A percentile compares a stretch with the other conserved stretches of the same genome.
These are phyloP conservation scores for Penicillium argentinense DNA, from an alignment of 495 filamentous ascomycete species.

Conservation along the genomic window DNA sequence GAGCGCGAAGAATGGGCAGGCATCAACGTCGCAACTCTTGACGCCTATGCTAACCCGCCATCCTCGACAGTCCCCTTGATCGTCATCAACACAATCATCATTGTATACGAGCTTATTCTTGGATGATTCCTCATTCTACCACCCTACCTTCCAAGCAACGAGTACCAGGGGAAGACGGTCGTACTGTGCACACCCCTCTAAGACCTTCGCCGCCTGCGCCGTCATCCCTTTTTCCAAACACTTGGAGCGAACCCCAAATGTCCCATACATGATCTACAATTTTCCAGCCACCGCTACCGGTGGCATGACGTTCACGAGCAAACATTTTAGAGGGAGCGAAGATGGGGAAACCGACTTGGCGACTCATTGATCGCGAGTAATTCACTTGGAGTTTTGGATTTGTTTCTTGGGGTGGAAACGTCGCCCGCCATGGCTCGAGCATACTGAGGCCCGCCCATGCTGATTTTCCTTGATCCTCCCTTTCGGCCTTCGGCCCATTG, in stretches of 20 bases:
- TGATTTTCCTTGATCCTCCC: too few relatives aligned
- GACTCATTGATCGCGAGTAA: not conserved
- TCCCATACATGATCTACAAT: not conserved
- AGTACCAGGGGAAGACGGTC: not conserved
- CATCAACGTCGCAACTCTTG: constrained; percentile 1
- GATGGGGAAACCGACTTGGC: not conserved
- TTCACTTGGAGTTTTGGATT: not conserved
- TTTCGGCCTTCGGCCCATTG: too few relatives aligned
- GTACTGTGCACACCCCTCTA: not conserved
- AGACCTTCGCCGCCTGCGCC: not conserved
- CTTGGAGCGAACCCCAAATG: not conserved
- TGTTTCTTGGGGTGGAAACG: too few relatives aligned
- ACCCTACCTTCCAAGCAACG: not conserved
- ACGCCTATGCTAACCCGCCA: constrained; percentile 12
- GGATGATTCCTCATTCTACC: constrained; percentile 54
- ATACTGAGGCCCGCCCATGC: too few relatives aligned
- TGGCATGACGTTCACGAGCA: constrained; percentile 1
- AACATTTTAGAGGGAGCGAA: not conserved
- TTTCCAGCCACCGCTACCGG: not conserved
- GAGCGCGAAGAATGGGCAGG: not conserved
- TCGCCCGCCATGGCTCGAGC: too few relatives aligned
- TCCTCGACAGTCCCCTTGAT: constrained; percentile 79
- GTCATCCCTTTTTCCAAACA: not conserved
- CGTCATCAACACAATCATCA: constrained; percentile 84
- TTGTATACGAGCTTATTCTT: constrained; percentile 83